Evolutionary conservation across 2,329 filamentous ascomycete species (phyloP).

Genomic region (Mollisia scopiformis): DNA sequence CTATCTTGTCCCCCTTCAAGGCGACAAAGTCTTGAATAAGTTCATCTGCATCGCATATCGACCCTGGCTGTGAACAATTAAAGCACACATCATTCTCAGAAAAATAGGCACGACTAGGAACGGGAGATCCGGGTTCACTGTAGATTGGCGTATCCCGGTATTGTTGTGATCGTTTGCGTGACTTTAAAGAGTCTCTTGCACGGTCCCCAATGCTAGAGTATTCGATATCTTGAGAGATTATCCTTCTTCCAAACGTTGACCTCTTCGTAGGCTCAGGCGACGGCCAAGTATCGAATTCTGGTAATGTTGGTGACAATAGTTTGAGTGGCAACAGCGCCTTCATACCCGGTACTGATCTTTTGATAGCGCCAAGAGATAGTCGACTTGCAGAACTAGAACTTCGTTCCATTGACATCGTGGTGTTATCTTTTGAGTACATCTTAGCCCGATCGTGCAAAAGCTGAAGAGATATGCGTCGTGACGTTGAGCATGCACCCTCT

Average conservation of each 20-base stretch:
- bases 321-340: constrained; percentile 29
- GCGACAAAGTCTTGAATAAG: constrained; percentile 18
- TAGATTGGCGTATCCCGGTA: constrained; percentile 33
- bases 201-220: not conserved
- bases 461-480: constrained; percentile 12
- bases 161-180: not conserved
- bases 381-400: not conserved
- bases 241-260: constrained; percentile 17
- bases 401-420: not conserved
- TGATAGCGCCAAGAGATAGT: constrained; percentile 8
- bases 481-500: constrained; percentile 5
- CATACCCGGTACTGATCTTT: constrained; percentile 32
- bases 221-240: not conserved
- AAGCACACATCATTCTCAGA: constrained; percentile 14
- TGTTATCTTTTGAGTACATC: constrained; percentile 11
- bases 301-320: constrained; percentile 22
- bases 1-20: not conserved
- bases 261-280: constrained; percentile 6
- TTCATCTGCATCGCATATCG: constrained; percentile 15
- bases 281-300: constrained; percentile 14
- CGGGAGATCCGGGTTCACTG: constrained; percentile 24
- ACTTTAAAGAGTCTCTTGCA: not conserved
- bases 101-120: constrained; percentile 21
- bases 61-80: constrained; percentile 13
- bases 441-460: constrained; percentile 1